Conservation (phyloP, 805 yeast species). For the Metschnikowia hibisci region DNA sequence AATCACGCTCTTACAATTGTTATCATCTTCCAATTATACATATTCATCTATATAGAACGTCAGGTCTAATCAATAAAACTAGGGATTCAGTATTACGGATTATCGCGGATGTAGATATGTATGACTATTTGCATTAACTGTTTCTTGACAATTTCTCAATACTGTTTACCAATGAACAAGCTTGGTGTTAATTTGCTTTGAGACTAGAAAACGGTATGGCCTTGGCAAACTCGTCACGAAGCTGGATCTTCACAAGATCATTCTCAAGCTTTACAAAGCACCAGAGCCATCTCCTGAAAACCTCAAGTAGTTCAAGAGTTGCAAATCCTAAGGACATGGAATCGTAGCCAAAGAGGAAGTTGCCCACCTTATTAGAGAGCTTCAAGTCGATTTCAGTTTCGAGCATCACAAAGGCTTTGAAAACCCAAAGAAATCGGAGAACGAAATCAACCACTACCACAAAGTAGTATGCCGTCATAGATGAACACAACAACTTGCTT, state of each 20-base stretch:
- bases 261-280: constrained; percentile 77
- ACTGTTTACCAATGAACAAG: not conserved
- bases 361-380: constrained; percentile 16
- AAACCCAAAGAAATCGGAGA: constrained; percentile 74
- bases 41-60: constrained; percentile 2
- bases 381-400: constrained; percentile 22
- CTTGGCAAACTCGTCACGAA: constrained; percentile 14
- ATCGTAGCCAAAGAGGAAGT: constrained; percentile 35
- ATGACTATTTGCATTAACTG: too few species aligned
- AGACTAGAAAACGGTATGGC: constrained; percentile 14
- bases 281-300: constrained; percentile 88
- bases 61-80: constrained; percentile 1
- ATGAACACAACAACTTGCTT: constrained; percentile 24
- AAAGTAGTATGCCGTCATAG: constrained; percentile 42
- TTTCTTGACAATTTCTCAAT: too few species aligned
- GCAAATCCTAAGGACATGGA: constrained; percentile 55
- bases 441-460: constrained; percentile 60
- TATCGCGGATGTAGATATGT: not conserved
- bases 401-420: constrained; percentile 43
- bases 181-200: constrained; percentile 6
- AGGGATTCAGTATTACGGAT: not conserved
- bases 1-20: not conserved
- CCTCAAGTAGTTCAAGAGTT: constrained; percentile 66
- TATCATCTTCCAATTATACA: not conserved
- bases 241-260: constrained; percentile 47